A percentile compares a stretch with the other conserved stretches of the same genome.
Conservation (phyloP, 2,329 filamentous ascomycete species). For the Dryadomyces quercivorus region DNA sequence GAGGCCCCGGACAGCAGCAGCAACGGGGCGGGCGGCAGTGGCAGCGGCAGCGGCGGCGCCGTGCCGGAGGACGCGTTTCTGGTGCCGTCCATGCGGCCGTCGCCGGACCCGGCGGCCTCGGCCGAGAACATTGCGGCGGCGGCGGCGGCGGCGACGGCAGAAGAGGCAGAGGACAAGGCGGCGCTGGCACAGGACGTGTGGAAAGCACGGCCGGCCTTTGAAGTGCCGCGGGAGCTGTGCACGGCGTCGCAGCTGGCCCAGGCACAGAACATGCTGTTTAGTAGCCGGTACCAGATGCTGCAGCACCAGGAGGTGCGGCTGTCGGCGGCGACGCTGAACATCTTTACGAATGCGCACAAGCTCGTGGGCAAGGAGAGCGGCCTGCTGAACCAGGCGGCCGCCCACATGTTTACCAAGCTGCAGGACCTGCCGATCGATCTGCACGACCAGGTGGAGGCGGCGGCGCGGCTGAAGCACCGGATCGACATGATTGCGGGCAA, state of each 20-base stretch:
- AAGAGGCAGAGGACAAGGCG: constrained; percentile 23
- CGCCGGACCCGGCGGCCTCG: constrained; percentile 21
- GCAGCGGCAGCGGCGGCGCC: constrained; percentile 28
- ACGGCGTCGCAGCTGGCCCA: constrained; percentile 28
- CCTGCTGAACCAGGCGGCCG: constrained; percentile 53
- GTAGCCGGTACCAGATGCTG: constrained; percentile 44
- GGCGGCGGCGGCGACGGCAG: constrained; percentile 16
- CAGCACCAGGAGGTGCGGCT: constrained; percentile 57
- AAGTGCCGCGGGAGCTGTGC: constrained; percentile 11
- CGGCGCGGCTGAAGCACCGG: constrained; percentile 50
- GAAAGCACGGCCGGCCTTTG: constrained; percentile 29
- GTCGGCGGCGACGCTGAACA: constrained; percentile 56
- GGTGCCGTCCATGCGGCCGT: constrained; percentile 20
- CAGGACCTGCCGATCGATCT: constrained; percentile 57
- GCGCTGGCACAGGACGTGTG: constrained; percentile 35
- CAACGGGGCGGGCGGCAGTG: constrained; percentile 18
- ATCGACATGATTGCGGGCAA: constrained; percentile 55
- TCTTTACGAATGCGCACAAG: constrained; percentile 63
- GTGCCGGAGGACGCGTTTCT: constrained; percentile 14
- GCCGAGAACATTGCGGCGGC: constrained; percentile 11
- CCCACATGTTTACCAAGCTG: constrained; percentile 61
- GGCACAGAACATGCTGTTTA: constrained; percentile 33
- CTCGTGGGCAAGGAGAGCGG: constrained; percentile 59
- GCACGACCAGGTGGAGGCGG: constrained; percentile 52
- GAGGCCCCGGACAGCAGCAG: constrained; percentile 42